These are phyloP conservation scores for Schizophyllum amplum DNA, from an alignment of 1,284 basidiomycete genomes.

Conservation along the genomic window DNA sequence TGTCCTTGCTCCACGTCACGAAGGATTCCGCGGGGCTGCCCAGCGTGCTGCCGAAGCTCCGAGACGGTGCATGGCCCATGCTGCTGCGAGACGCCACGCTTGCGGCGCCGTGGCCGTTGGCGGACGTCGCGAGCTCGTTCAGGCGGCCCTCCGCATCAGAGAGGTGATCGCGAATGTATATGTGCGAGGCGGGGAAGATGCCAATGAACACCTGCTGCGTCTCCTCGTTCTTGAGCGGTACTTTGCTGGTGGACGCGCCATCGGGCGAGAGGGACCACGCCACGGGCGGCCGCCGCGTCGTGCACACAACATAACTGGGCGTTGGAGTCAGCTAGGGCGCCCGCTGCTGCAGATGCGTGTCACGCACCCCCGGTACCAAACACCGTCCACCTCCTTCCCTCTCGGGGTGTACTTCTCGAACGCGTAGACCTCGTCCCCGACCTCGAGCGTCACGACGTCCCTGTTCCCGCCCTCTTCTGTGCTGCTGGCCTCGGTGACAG, in stretches of 20 bases:
- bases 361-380: slow-evolving; percentile 87
- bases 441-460: slow-evolving; percentile 75
- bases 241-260: slow-evolving; percentile 39
- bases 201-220: slow-evolving; percentile 89
- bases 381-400: slow-evolving; percentile 64
- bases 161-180: slow-evolving; percentile 83
- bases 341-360: slow-evolving; percentile 7
- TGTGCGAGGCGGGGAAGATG: slow-evolving; percentile 90
- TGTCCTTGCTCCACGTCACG: slow-evolving; percentile 38
- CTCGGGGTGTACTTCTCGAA: slow-evolving; percentile 82
- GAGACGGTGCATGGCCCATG: neutral
- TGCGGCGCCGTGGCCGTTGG: slow-evolving; percentile 19
- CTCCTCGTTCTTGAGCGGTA: slow-evolving; percentile 57
- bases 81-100: slow-evolving; percentile 6
- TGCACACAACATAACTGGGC: slow-evolving; percentile 81
- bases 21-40: slow-evolving; percentile 26
- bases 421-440: slow-evolving; percentile 95
- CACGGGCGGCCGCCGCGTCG: slow-evolving; percentile 60
- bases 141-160: slow-evolving; percentile 86
- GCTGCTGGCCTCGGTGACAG: slow-evolving; percentile 59
- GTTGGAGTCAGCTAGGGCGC: slow-evolving; percentile 7
- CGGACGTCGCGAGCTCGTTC: slow-evolving; percentile 49
- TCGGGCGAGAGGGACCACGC: slow-evolving; percentile 54
- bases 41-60: slow-evolving; percentile 16
- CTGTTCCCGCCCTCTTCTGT: slow-evolving; percentile 58